Evolutionary conservation across 805 yeast genomes (phyloP), one percentile per base, ranked within the genome.

Genomic region (Cephaloascus fragrans): DNA sequence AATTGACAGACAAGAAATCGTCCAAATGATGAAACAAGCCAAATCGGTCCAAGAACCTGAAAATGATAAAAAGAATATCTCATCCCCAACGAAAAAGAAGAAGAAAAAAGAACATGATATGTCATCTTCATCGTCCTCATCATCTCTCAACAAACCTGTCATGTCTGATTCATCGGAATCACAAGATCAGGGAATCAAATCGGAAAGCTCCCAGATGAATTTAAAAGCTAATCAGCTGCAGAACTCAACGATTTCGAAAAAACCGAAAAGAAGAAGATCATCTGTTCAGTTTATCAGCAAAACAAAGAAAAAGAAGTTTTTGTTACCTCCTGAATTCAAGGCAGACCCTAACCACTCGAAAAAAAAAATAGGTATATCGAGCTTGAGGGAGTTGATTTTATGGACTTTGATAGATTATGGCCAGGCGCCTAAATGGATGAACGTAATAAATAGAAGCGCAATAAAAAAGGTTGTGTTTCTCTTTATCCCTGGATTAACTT

Each of bases 401-500:
- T 69, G 61, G 49, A 46, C 67, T 4, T 49, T 71, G 41, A 57
- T 66, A 5, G 32, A 35, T 4, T 14, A 28, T 37, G 20, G 31
- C 15, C 56, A 56, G 31, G 54, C 63, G 2, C 80, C 81, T 1
- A 53, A 55, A 10, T 76, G 78, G 76, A 46, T 73, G n/a, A 56
- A 60, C 15, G 47, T 83, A 4, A 58, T 50, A 2, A 78, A 81
- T 45, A 59, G 73, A 36, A 48, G 53, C 17, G 55, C 64, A 3
- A 60, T 84, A 2, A 53, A 65, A n/a, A 75, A 73, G 41, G 69
- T 80, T 2, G 76, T 83, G 0, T 59, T 76, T 18, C 55, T 84
- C 3, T 61, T 78, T 38, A 71, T 77, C 3, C 86, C 93, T 0
- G 95, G 95, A 0, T 53, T 88, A 10, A 60, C 67, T 12, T 53